Evolutionary conservation across 768 basidiomycete genomes (phyloP).

Genomic region (Trametes cingulata): DNA sequence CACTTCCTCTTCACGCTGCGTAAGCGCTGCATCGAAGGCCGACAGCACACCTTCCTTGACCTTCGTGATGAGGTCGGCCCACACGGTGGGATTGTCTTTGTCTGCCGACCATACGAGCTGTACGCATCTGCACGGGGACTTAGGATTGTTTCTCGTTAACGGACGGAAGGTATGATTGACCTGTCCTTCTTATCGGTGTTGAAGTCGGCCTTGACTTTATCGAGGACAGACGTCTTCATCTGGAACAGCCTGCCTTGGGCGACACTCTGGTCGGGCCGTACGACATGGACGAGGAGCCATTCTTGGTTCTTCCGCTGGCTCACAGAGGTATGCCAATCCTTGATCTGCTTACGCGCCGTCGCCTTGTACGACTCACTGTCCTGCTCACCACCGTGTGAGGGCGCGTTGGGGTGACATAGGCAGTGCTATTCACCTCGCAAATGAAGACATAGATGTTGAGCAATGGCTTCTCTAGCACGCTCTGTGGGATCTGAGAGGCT

Average conservation of each 20-base stretch:
- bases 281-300: conserved; percentile 89
- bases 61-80: conserved; percentile 87
- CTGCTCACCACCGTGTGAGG: conserved; percentile 32
- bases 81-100: conserved; percentile 72
- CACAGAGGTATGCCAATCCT: conserved; percentile 82
- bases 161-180: conserved; percentile 38
- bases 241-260: conserved; percentile 73
- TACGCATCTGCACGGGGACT: conserved; percentile 57
- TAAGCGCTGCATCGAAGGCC: conserved; percentile 79
- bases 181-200: conserved; percentile 87
- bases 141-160: conserved; percentile 4
- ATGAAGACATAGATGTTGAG: conserved; percentile 83
- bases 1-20: conserved; percentile 86
- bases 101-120: conserved; percentile 78
- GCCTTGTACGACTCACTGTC: conserved; percentile 77
- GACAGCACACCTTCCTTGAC: conserved; percentile 87
- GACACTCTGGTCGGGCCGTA: conserved; percentile 66
- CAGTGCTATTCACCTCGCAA: conserved; percentile 69
- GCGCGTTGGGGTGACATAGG: not conserved
- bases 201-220: conserved; percentile 91
- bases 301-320: conserved; percentile 80
- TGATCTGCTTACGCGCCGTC: conserved; percentile 80
- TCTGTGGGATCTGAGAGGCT: conserved; percentile 71
- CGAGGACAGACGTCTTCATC: conserved; percentile 81
- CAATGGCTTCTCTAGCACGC: conserved; percentile 82